These are phyloP conservation scores for Barnettozyma populi DNA, from an alignment of 805 yeast species.

Conservation along the genomic window DNA sequence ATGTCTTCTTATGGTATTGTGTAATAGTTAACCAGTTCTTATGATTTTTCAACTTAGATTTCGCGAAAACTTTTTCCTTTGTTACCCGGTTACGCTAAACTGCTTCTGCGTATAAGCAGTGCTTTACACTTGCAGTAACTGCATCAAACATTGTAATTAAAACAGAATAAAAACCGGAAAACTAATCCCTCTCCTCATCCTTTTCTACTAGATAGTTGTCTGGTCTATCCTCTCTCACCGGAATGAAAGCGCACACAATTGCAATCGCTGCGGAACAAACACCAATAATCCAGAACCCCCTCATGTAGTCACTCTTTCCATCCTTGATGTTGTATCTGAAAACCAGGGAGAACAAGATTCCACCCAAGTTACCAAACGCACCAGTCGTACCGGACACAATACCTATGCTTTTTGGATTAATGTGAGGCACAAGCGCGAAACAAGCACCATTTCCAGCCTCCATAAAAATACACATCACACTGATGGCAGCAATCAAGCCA, in stretches of 20 bases:
- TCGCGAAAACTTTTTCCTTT: not conserved
- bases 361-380: constrained; percentile 33
- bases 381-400: constrained; percentile 34
- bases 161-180: not conserved
- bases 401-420: constrained; percentile 31
- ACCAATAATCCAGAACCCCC: constrained; percentile 31
- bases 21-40: not conserved
- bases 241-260: constrained; percentile 18
- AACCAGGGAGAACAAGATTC: constrained; percentile 31
- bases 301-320: constrained; percentile 27
- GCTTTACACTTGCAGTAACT: not conserved
- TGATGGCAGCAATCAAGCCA: constrained; percentile 27
- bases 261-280: constrained; percentile 25
- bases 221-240: constrained; percentile 25
- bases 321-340: constrained; percentile 27
- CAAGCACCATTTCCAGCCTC: constrained; percentile 37
- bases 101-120: too few species aligned
- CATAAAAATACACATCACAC: constrained; percentile 30
- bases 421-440: constrained; percentile 31
- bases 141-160: not conserved
- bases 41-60: too few species aligned
- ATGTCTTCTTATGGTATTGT: not conserved
- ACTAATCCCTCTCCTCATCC: not conserved
- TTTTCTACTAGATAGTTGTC: not conserved
- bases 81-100: not conserved